Percentiles rank a stretch among this genome's conserved stretches.
phyloP scores from a whole-genome alignment of 2,329 filamentous ascomycete genomes.

The Aspergillus hiratsukae region DNA sequence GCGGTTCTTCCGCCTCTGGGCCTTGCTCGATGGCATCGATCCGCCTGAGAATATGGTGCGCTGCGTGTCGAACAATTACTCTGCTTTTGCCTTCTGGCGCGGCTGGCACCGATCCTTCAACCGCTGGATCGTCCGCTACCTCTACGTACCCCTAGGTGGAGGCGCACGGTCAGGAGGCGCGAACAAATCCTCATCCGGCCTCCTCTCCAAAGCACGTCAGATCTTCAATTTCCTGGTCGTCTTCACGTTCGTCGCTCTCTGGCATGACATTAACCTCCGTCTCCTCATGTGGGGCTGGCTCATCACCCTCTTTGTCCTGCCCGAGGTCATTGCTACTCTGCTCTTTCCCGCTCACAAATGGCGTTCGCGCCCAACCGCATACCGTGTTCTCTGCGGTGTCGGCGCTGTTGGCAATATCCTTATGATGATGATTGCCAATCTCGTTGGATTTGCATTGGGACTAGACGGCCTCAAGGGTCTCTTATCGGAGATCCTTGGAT shows the following conservation, averaged over 20 bases:
- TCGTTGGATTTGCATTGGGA: conserved; percentile 92
- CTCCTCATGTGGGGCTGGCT: conserved; percentile 97
- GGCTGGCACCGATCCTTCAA: conserved; percentile 95
- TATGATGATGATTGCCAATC: conserved; percentile 93
- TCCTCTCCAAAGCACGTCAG: conserved; percentile 51
- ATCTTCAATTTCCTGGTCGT: conserved; percentile 75
- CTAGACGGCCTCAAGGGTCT: conserved; percentile 80
- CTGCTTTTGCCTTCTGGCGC: conserved; percentile 87
- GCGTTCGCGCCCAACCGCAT: conserved; percentile 64
- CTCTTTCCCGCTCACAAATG: conserved; percentile 72
- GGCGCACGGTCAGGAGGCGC: conserved; percentile 33
- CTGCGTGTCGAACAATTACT: conserved; percentile 94
- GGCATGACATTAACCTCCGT: conserved; percentile 93
- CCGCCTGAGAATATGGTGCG: conserved; percentile 98
- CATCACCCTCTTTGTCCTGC: conserved; percentile 87
- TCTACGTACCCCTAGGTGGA: conserved; percentile 88
- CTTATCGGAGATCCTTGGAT: conserved; percentile 67
- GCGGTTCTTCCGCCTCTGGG: conserved; percentile 98
- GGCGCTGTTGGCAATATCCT: conserved; percentile 80
- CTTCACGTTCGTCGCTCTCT: conserved; percentile 95
- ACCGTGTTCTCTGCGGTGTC: conserved; percentile 73
- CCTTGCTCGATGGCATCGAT: conserved; percentile 83
- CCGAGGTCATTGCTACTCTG: conserved; percentile 69
- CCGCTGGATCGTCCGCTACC: conserved; percentile 87
- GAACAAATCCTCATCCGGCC: conserved; percentile 28